phyloP scores from a whole-genome alignment of 2,329 filamentous ascomycete genomes.

The Cytospora chrysosperma region DNA sequence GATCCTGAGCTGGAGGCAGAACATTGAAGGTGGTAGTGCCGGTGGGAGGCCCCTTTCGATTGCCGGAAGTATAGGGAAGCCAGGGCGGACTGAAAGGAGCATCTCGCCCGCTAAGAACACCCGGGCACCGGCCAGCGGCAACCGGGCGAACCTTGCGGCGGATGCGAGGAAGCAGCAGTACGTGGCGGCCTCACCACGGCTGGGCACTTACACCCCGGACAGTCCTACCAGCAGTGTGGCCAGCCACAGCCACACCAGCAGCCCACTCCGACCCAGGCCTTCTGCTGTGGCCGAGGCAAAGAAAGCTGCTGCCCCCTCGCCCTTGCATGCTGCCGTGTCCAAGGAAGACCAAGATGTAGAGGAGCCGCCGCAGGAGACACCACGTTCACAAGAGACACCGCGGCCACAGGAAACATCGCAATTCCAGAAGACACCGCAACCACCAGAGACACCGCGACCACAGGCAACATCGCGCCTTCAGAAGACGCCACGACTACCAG shows the following conservation, averaged over 20 bases:
- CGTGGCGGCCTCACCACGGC: constrained; percentile 31
- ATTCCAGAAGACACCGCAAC: no score
- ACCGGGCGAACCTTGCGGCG: constrained; percentile 42
- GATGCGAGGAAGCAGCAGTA: constrained; percentile 49
- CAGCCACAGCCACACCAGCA: constrained; percentile 14
- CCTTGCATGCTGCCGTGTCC: constrained; percentile 1
- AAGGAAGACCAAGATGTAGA: constrained; percentile 23
- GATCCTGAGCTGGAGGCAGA: constrained; percentile 85
- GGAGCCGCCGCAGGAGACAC: neutral
- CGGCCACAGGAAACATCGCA: no score
- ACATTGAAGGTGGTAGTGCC: constrained; percentile 46
- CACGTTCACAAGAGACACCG: no score
- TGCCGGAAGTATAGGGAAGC: constrained; percentile 34
- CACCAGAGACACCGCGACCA: no score
- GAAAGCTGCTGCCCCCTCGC: neutral
- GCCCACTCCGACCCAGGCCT: constrained; percentile 5
- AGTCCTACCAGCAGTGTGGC: constrained; percentile 26
- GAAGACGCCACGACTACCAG: constrained; percentile 14
- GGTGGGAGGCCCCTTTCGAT: constrained; percentile 40
- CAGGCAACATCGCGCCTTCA: no score
- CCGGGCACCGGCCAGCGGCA: constrained; percentile 38
- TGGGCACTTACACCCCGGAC: neutral
- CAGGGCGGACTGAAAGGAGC: constrained; percentile 52
- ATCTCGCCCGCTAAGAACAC: constrained; percentile 51
- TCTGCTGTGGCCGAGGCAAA: neutral